These are phyloP conservation scores for Podospora appendiculata DNA, from an alignment of 495 filamentous ascomycete species.

Conservation along the genomic window DNA sequence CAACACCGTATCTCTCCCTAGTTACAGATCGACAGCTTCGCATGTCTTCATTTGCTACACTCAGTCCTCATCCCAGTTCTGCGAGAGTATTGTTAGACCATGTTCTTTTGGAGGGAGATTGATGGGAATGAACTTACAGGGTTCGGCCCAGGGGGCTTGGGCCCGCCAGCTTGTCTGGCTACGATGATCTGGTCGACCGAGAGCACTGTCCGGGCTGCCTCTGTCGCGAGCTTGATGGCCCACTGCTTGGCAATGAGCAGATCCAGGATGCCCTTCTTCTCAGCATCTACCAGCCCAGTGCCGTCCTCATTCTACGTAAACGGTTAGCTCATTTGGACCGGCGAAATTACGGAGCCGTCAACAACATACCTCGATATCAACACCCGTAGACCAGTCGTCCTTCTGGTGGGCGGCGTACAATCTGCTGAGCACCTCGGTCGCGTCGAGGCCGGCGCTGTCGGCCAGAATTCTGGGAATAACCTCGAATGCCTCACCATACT, in stretches of 20 bases:
- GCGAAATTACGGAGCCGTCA: background rate
- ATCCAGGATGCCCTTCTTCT: constrained; percentile 87
- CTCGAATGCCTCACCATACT: constrained; percentile 96
- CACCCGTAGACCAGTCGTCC: constrained; percentile 79
- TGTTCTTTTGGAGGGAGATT: background rate
- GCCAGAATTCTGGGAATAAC: constrained; percentile 90
- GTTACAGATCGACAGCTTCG: background rate
- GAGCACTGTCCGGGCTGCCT: constrained; percentile 87
- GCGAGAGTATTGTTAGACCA: constrained; percentile 18
- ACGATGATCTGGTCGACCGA: constrained; percentile 99
- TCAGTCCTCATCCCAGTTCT: constrained; percentile 97
- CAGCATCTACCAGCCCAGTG: constrained; percentile 76
- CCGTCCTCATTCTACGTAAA: constrained; percentile 55
- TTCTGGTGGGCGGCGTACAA: constrained; percentile 90
- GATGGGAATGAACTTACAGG: constrained; percentile 31
- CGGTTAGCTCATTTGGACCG: constrained; percentile 1
- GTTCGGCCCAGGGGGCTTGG: constrained; percentile 92
- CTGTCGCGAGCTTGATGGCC: constrained; percentile 94
- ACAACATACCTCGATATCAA: constrained; percentile 71
- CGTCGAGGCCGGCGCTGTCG: constrained; percentile 90
- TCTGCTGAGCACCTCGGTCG: constrained; percentile 84
- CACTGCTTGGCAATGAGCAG: constrained; percentile 84
- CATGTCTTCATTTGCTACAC: background rate
- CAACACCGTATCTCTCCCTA: background rate
- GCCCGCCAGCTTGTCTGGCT: constrained; percentile 91